phyloP scores from a whole-genome alignment of 2,329 filamentous ascomycete genomes.

The Scleromitrula shiraiana region DNA sequence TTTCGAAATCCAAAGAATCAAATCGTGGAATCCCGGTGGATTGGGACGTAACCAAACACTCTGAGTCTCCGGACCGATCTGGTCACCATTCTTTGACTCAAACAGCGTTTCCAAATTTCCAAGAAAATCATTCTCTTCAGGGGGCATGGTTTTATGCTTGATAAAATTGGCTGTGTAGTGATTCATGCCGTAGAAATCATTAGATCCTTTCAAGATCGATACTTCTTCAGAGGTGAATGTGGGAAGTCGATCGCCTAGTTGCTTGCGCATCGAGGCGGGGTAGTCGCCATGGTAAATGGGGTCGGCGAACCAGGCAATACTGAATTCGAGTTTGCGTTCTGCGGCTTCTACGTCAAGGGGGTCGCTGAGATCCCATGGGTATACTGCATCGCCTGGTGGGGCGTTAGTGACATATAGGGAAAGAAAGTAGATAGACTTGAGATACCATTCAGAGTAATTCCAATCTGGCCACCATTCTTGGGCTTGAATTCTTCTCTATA shows the following conservation, averaged over 20 bases:
- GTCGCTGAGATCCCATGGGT: constrained; percentile 75
- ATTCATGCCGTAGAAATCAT: constrained; percentile 94
- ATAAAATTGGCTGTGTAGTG: constrained; percentile 88
- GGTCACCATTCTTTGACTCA: constrained; percentile 62
- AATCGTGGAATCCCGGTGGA: constrained; percentile 66
- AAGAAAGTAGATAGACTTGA: not conserved
- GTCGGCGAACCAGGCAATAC: constrained; percentile 83
- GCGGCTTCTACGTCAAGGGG: constrained; percentile 67
- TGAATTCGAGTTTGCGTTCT: constrained; percentile 77
- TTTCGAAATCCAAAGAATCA: constrained; percentile 69
- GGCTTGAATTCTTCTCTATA: constrained; percentile 78
- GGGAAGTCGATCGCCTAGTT: constrained; percentile 72
- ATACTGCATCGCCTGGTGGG: constrained; percentile 59
- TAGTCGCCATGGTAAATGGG: constrained; percentile 80
- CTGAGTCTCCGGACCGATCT: constrained; percentile 76
- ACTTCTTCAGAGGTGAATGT: constrained; percentile 64
- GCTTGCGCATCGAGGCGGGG: constrained; percentile 73
- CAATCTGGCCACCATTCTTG: constrained; percentile 66
- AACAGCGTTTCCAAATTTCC: constrained; percentile 70
- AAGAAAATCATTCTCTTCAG: constrained; percentile 58
- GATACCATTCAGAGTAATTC: constrained; percentile 75
- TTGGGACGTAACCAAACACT: constrained; percentile 73
- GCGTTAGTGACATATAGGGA: not conserved
- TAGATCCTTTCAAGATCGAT: constrained; percentile 71
- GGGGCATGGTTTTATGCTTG: constrained; percentile 56